Evolutionary conservation across 257 asterid species (phyloP), one percentile per base, ranked within the genome.

Genomic region (Ophiorrhiza pumila): DNA sequence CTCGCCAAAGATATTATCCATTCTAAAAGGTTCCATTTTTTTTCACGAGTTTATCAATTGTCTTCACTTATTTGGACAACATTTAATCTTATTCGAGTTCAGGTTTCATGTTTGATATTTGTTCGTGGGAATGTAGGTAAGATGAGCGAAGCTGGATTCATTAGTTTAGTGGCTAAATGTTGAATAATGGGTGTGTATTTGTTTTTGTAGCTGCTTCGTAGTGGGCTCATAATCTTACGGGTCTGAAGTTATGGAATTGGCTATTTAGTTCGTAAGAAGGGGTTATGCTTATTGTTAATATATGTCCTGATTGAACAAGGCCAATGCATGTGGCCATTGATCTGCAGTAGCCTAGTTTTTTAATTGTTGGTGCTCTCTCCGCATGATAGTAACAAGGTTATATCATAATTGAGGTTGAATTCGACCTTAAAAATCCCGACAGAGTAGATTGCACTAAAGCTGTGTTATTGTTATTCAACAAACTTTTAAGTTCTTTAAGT

Each of bases 1-100:
- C 88, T 84, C 49, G 76, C 90, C 64, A 93, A 93, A 72, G 86
- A 87, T 59, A 91, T 93, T 56, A 90, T 93, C 63, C 98, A 93
- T 85, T 91, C 97, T 0, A 35, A 83, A 20, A 89, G 94, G 96
- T 90, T 35, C 42, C 55, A 29, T 49, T 37, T 25, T 25, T 22
- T n/a, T 3, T 56, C 46, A 4, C n/a, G 7, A n/a, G 7, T 17
- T 34, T 31, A 7, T 14, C 46, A 22, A 5, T 57, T 15, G 35
- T 45, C 25, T 42, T 35, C 41, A 11, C 39, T 41, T 15, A 41
- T 65, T 74, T n/a, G 31, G n/a, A 32, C 20, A 8, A 14, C 25
- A 22, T 37, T 62, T 63, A 50, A 63, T 35, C 20, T 37, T 15
- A 23, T 7, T 0, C 2, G 34, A 5, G 34, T 56, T 25, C 14